Percentiles rank a stretch among this genome's conserved stretches.
Conservation (phyloP, 2,329 filamentous ascomycete genomes). For the Septoria linicola region DNA sequence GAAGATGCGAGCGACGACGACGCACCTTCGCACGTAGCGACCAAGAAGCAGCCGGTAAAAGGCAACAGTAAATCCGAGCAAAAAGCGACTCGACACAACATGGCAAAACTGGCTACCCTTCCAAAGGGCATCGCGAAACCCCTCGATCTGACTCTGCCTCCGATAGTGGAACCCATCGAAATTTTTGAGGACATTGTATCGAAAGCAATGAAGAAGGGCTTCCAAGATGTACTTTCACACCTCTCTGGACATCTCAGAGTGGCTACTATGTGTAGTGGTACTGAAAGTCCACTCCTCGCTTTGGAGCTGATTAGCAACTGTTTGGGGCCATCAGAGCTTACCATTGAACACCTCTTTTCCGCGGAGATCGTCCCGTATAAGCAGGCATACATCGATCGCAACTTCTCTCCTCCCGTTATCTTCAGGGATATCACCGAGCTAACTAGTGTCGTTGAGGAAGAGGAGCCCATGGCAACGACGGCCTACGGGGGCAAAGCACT, state of each 20-base stretch:
- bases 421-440: slow-evolving; percentile 49
- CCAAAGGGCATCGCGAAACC: slow-evolving; percentile 6
- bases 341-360: slow-evolving; percentile 45
- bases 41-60: too few species aligned
- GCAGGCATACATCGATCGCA: slow-evolving; percentile 50
- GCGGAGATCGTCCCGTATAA: slow-evolving; percentile 50
- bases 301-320: slow-evolving; percentile 55
- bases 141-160: slow-evolving; percentile 49
- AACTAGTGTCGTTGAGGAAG: slow-evolving; percentile 26
- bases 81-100: not conserved
- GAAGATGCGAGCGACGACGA: not conserved
- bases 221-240: not conserved
- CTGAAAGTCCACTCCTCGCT: slow-evolving; percentile 70
- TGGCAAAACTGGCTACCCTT: not conserved
- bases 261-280: slow-evolving; percentile 76
- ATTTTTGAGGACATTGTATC: slow-evolving; percentile 53
- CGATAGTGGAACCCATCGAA: slow-evolving; percentile 47
- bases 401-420: slow-evolving; percentile 45
- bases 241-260: slow-evolving; percentile 49
- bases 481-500: slow-evolving; percentile 61
- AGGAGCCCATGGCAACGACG: slow-evolving; percentile 49
- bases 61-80: too few species aligned
- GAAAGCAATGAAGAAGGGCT: slow-evolving; percentile 34
- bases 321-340: slow-evolving; percentile 25
- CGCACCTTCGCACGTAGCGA: not conserved